Conservation (phyloP, 257 asterid genomes). For the Ballota nigra region DNA sequence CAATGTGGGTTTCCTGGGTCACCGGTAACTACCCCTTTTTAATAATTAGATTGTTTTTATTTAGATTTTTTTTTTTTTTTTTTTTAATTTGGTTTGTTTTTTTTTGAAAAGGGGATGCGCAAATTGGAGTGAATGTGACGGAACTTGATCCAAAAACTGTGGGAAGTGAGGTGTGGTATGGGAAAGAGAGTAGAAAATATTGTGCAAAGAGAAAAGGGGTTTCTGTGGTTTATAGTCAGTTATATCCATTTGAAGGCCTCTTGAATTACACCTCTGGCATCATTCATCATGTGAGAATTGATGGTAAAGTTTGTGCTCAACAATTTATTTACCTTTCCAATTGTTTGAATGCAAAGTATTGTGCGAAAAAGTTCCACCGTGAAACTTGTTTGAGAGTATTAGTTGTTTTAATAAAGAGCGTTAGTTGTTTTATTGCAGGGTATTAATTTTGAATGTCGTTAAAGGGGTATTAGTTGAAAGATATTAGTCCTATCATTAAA, state of each 20-base stretch:
- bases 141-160: conserved; percentile 64
- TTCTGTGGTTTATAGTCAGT: conserved; percentile 65
- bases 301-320: conserved; percentile 44
- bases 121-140: conserved; percentile 72
- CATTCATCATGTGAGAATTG: conserved; percentile 74
- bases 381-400: too few species aligned
- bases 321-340: not conserved
- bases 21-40: conserved; percentile 47
- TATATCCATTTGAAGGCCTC: conserved; percentile 80
- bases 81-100: conserved; percentile 3
- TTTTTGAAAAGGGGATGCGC: conserved; percentile 49
- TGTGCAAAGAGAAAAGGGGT: conserved; percentile 44
- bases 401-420: too few species aligned
- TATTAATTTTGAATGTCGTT: too few species aligned
- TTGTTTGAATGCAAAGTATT: too few species aligned
- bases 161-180: conserved; percentile 77
- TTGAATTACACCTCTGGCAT: conserved; percentile 83
- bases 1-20: conserved; percentile 86
- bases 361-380: too few species aligned
- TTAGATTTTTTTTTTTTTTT: not conserved
- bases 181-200: conserved; percentile 56
- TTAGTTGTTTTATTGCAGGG: too few species aligned
- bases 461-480: too few species aligned
- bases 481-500: too few species aligned
- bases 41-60: not conserved